Base-by-base conservation (phyloP, 176 grass and related monocot genomes). In the Urochloa ruziziensis region DNA sequence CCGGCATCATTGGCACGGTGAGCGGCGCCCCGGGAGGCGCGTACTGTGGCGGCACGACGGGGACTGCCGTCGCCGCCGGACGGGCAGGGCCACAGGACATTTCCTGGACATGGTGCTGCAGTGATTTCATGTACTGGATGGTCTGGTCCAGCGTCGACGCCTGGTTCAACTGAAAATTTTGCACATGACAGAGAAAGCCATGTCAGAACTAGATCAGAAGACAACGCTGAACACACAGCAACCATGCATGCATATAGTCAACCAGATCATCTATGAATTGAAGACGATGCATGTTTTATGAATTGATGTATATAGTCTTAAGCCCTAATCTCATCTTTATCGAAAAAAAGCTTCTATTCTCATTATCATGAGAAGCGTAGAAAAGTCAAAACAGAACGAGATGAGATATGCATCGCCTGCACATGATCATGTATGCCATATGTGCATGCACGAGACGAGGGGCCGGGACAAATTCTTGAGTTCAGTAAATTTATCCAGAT, bases 71-170 rank as follows among this genome's bases (percentile, higher is more conserved):
- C 68, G 68, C 1, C 68, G 68, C 1, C 15, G 61, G 5, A 60
- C 2, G n/a, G 14, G 43, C 25, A 27, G 46, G 25, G 27, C 14
- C 43, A 6, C 23, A 7, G 46, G 43, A 66, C 46, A 81, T 70
- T 2, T 16, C 80, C 18, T 73, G 53, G 25, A 72, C 4, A 6
- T 82, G 67, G 9, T 73, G 11, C 67, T 82, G 67, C 21, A 82
- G 39, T 11, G 54, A 61, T 18, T 48, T 61, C 39, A 73, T 73
- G 40, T 82, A 82, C 1, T 12, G 52, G 54, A 82, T 62, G 10
- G 80, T 82, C 11, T 44, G 27, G 39, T 82, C 67, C 19, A 82
- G 40, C 37, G 67, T 82, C 39, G 54, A 72, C 1, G 28, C 53
- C 14, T 82, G 80, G 67, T 59, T 70, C 5, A 24, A 59, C 79